Evolutionary conservation across 495 filamentous ascomycete species (phyloP).

Genomic region (Neurospora sp.): DNA sequence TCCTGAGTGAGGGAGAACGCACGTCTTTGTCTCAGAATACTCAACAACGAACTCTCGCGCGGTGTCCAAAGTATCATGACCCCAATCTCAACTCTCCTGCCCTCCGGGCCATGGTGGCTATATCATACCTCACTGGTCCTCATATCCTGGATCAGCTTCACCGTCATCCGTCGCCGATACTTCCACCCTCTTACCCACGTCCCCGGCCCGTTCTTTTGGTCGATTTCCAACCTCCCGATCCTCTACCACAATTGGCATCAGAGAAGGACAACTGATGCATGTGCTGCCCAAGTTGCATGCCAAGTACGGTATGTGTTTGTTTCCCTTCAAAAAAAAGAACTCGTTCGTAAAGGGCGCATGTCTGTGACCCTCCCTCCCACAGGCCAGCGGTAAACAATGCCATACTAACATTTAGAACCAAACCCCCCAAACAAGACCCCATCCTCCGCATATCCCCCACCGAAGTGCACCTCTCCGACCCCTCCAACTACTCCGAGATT

Average conservation of each 20-base stretch:
- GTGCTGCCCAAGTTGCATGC: conserved; percentile 3
- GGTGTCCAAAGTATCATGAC: not conserved
- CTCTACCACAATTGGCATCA: conserved; percentile 8
- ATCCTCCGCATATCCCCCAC: conserved; percentile 30
- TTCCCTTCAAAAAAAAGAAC: too few species aligned
- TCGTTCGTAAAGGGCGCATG: too few species aligned
- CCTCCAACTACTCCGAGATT: conserved; percentile 28
- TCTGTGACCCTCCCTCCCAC: too few species aligned
- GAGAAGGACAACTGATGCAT: conserved; percentile 9
- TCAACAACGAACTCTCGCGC: not conserved
- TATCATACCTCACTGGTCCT: not conserved
- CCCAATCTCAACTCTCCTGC: not conserved
- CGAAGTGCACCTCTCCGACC: conserved; percentile 32
- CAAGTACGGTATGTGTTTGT: conserved; percentile 2
- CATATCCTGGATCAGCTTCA: not conserved
- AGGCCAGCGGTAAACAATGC: too few species aligned
- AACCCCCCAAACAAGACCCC: conserved; percentile 2
- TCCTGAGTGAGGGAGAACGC: not conserved
- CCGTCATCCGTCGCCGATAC: conserved; percentile 16
- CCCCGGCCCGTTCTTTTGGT: conserved; percentile 12
- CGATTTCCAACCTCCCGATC: conserved; percentile 4
- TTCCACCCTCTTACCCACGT: conserved; percentile 19
- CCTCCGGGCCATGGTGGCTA: not conserved
- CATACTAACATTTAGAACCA: too few species aligned
- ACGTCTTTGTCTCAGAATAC: not conserved